Percentiles rank a stretch among this genome's conserved stretches.
These are phyloP conservation scores for Russula virescens DNA, from an alignment of 768 basidiomycete genomes.

Conservation along the genomic window DNA sequence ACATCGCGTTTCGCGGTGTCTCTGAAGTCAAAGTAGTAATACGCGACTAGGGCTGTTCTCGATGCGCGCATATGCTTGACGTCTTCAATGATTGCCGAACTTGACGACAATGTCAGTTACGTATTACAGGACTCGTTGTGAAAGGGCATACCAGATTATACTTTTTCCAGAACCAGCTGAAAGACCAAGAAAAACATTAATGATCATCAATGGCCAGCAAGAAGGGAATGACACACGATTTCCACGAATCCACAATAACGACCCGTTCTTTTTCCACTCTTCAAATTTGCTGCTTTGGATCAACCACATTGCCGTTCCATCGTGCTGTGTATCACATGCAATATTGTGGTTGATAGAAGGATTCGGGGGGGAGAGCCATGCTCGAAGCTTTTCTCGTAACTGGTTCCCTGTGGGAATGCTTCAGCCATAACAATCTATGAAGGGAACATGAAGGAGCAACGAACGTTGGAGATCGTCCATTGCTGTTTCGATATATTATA, in stretches of 20 bases:
- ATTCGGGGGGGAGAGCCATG: conserved; percentile 7
- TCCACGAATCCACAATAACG: conserved; percentile 8
- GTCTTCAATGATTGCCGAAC: background rate
- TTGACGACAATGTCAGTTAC: background rate
- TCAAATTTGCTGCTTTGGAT: background rate
- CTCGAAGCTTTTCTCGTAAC: background rate
- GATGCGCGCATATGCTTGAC: background rate
- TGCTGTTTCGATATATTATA: background rate
- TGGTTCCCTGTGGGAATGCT: background rate
- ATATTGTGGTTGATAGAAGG: conserved; percentile 6
- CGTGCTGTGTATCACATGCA: background rate
- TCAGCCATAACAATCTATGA: background rate
- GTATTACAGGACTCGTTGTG: background rate
- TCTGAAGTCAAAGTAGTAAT: background rate
- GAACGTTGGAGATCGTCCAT: background rate
- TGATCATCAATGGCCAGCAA: too few species aligned
- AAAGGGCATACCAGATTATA: background rate
- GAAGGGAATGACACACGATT: background rate
- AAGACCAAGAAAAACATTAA: background rate
- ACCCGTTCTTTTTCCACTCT: background rate
- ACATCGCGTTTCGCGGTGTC: background rate
- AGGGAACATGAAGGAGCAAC: background rate
- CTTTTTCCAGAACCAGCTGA: conserved; percentile 7
- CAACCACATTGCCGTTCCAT: conserved; percentile 5
- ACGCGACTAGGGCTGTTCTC: background rate